Evolutionary conservation across 441 rosid genomes (phyloP).

Genomic region (Adansonia rubrostipa): DNA sequence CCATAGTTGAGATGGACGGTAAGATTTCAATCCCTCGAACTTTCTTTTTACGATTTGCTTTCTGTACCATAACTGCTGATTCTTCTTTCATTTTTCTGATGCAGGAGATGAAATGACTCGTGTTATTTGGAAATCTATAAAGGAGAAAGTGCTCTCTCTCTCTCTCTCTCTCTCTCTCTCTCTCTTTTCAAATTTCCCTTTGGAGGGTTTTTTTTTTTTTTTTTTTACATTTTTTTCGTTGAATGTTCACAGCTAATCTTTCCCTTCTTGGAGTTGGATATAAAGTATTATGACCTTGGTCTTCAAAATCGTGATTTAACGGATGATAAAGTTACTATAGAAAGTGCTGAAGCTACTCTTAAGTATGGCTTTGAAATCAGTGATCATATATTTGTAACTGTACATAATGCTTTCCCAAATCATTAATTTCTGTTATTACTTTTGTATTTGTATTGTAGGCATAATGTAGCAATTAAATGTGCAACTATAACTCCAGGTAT

Average conservation of each 20-base stretch:
- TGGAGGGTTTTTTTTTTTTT: neutral
- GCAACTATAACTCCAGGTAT: conserved; percentile 94
- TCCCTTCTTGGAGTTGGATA: conserved; percentile 92
- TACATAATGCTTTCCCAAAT: neutral
- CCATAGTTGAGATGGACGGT: conserved; percentile 31
- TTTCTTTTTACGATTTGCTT: neutral
- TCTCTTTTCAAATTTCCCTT: neutral
- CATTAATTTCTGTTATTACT: conserved; percentile 1
- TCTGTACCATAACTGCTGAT: neutral
- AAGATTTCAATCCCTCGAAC: conserved; percentile 1
- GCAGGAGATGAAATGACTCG: conserved; percentile 88
- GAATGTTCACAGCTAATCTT: conserved; percentile 55
- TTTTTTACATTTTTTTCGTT: neutral
- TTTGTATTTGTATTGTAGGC: conserved; percentile 46
- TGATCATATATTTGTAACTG: neutral
- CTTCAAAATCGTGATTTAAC: conserved; percentile 93
- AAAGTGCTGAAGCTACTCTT: conserved; percentile 91
- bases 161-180: neutral
- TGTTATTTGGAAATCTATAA: conserved; percentile 67
- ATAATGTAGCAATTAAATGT: conserved; percentile 94
- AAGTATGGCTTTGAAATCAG: conserved; percentile 38
- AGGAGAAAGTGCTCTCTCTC: conserved; percentile 55
- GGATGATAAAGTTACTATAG: conserved; percentile 83
- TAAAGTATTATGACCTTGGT: conserved; percentile 95
- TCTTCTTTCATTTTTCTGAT: neutral